Conservation (phyloP, 208 protist genomes). For the Vickermania ingenoplastis region DNA sequence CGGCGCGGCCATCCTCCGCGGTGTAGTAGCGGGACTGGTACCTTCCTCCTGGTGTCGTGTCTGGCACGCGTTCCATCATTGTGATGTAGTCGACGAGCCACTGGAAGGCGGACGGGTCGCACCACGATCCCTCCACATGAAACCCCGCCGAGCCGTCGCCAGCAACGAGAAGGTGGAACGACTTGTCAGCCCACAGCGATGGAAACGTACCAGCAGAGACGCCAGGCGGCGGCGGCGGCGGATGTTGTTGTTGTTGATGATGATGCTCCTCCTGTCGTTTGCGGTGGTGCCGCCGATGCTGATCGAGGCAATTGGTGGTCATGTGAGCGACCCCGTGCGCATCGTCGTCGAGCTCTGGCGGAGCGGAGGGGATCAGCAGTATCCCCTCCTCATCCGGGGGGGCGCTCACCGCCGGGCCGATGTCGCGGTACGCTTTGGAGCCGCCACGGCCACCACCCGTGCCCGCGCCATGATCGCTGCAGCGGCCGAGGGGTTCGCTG, state of each 20-base stretch:
- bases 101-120: conserved; percentile 51
- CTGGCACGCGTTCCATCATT: conserved; percentile 19
- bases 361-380: not conserved
- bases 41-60: too few species aligned
- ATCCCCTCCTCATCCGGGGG: conserved; percentile 8
- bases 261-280: conserved; percentile 10
- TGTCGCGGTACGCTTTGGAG: too few species aligned
- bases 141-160: conserved; percentile 42
- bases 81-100: conserved; percentile 43
- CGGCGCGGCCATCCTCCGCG: too few species aligned
- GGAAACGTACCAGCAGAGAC: not conserved
- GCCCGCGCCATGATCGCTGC: too few species aligned
- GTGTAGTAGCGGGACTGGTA: too few species aligned
- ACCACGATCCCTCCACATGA: conserved; percentile 80
- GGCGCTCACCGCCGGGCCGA: too few species aligned
- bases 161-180: conserved; percentile 61
- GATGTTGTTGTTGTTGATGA: not conserved
- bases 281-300: conserved; percentile 62
- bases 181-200: conserved; percentile 71
- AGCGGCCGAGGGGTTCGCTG: too few species aligned
- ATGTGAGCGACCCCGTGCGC: not conserved
- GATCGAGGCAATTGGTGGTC: not conserved
- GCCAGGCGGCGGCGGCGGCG: not conserved
- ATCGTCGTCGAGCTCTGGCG: not conserved
- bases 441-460: too few species aligned